These are phyloP conservation scores for Anastatica hierochuntica DNA, from an alignment of 345 rosid species.

Conservation along the genomic window DNA sequence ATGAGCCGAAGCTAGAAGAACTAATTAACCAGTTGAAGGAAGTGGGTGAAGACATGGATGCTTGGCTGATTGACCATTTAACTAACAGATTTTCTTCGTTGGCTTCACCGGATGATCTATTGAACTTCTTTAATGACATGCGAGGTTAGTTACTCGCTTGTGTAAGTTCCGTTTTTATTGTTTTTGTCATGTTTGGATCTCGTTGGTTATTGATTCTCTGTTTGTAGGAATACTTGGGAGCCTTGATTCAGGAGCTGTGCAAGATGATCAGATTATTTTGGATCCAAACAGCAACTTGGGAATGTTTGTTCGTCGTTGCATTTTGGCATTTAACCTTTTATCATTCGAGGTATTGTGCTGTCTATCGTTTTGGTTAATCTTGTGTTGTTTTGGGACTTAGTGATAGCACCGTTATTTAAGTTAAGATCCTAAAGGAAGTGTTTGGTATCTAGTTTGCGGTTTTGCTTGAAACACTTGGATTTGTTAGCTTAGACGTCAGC, in stretches of 20 bases:
- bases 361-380: not conserved
- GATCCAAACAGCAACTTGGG: slow-evolving; percentile 82
- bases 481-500: too few relatives aligned
- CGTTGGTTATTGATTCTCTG: not conserved
- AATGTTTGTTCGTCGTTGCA: slow-evolving; percentile 80
- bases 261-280: slow-evolving; percentile 73
- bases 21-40: slow-evolving; percentile 62
- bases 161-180: not conserved
- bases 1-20: slow-evolving; percentile 73
- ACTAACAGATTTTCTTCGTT: slow-evolving; percentile 52
- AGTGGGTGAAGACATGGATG: slow-evolving; percentile 46
- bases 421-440: too few relatives aligned
- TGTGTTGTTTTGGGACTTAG: too few relatives aligned
- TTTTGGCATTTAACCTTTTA: slow-evolving; percentile 67
- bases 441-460: too few relatives aligned
- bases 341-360: slow-evolving; percentile 63
- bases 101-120: slow-evolving; percentile 70
- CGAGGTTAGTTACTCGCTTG: slow-evolving; percentile 43
- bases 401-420: too few relatives aligned
- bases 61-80: slow-evolving; percentile 63
- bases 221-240: slow-evolving; percentile 62
- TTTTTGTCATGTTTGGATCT: not conserved
- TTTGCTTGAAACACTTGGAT: too few relatives aligned
- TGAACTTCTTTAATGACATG: slow-evolving; percentile 66
- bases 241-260: slow-evolving; percentile 51